A percentile compares a stretch with the other conserved stretches of the same genome.
Evolutionary conservation across 441 rosid genomes (phyloP).

Genomic region (Erysimum pusillum): DNA sequence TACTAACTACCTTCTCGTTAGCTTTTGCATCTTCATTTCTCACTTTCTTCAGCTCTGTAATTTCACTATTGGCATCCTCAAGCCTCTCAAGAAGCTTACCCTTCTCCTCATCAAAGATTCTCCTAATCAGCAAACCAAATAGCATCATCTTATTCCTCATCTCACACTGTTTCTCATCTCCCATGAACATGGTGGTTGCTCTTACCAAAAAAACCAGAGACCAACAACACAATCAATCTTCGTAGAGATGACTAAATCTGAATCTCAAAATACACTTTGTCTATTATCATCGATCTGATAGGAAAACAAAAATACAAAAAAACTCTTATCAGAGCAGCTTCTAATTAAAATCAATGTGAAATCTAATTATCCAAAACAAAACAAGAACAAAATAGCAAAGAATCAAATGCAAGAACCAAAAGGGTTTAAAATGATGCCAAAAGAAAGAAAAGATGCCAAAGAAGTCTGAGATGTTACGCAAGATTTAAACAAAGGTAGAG

Average conservation of each 20-base stretch:
- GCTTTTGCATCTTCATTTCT: slow-evolving; percentile 88
- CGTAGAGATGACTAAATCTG: slow-evolving; percentile 50
- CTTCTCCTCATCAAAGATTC: slow-evolving; percentile 60
- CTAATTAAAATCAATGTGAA: neutral
- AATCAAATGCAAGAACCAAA: slow-evolving; percentile 15
- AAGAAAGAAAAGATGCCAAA: slow-evolving; percentile 18
- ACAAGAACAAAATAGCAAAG: neutral
- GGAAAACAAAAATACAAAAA: neutral
- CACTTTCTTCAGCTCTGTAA: slow-evolving; percentile 64
- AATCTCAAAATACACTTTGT: slow-evolving; percentile 42
- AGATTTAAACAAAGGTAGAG: slow-evolving; percentile 40
- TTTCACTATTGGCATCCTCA: slow-evolving; percentile 62
- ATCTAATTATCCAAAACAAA: neutral
- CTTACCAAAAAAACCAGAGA: slow-evolving; percentile 49
- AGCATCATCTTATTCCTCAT: slow-evolving; percentile 66
- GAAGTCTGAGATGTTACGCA: slow-evolving; percentile 41
- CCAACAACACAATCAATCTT: slow-evolving; percentile 65
- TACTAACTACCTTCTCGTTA: slow-evolving; percentile 89
- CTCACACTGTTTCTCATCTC: slow-evolving; percentile 63
- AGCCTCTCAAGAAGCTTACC: slow-evolving; percentile 58
- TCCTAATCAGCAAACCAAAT: slow-evolving; percentile 76
- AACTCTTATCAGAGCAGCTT: slow-evolving; percentile 7
- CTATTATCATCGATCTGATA: slow-evolving; percentile 25
- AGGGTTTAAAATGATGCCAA: neutral
- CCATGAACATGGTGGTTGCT: slow-evolving; percentile 46